A percentile compares a stretch with the other conserved stretches of the same genome.
Evolutionary conservation across 441 rosid genomes (phyloP).

Genomic region (Adansonia madagascariensis): DNA sequence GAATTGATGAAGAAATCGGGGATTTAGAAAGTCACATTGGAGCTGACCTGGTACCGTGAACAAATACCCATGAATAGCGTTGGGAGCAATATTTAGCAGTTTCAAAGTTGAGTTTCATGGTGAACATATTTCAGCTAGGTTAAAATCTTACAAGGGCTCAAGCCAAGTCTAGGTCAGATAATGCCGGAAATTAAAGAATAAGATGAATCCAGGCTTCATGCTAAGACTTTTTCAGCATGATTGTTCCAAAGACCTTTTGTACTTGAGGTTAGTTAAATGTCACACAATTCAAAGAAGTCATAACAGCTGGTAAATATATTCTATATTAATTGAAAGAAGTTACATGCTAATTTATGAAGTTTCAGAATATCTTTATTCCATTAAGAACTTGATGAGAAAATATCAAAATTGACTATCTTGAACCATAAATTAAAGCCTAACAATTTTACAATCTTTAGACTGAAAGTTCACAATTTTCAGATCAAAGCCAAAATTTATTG

Average conservation of each 20-base stretch:
- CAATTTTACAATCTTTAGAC: too few relatives aligned
- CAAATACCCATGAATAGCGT: not conserved
- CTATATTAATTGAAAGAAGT: slow-evolving; percentile 5
- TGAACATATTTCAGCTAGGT: not conserved
- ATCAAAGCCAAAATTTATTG: too few relatives aligned
- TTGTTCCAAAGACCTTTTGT: not conserved
- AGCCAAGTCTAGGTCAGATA: not conserved
- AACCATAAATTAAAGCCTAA: too few relatives aligned
- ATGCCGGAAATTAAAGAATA: not conserved
- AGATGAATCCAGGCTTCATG: not conserved
- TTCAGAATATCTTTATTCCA: too few relatives aligned
- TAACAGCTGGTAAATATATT: not conserved
- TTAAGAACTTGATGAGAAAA: too few relatives aligned
- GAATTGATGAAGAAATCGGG: not conserved
- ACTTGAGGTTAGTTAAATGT: not conserved
- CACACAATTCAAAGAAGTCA: not conserved
- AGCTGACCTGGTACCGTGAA: not conserved
- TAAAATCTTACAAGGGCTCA: not conserved
- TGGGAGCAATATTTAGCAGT: slow-evolving; percentile 14
- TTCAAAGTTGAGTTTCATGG: not conserved
- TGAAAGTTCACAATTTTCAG: too few relatives aligned
- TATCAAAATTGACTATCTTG: too few relatives aligned
- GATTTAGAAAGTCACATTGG: slow-evolving; percentile 13
- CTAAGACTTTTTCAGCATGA: not conserved
- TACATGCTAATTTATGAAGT: not conserved